Conservation (phyloP, 2,329 filamentous ascomycete species). For the Nemania diffusa region DNA sequence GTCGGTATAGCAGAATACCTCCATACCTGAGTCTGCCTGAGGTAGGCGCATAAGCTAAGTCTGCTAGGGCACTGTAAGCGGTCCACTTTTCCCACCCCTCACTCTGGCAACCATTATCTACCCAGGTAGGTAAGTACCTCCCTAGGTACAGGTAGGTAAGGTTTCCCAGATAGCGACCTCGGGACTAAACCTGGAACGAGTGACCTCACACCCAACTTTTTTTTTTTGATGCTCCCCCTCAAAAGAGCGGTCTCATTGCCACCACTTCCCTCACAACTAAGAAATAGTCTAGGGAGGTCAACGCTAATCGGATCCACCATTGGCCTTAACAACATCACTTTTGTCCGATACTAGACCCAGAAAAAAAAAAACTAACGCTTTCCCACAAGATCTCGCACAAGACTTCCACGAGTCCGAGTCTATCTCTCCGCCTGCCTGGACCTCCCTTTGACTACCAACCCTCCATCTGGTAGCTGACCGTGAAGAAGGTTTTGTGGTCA, state of each 20-base stretch:
- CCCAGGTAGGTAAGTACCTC: not conserved
- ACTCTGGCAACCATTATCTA: slow-evolving; percentile 8
- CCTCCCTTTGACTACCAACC: not conserved
- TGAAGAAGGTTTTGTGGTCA: slow-evolving; percentile 30
- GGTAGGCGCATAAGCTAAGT: not conserved
- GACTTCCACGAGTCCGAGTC: slow-evolving; percentile 4
- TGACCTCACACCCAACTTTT: slow-evolving; percentile 28
- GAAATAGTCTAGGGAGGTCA: not conserved
- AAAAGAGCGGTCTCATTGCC: slow-evolving; percentile 22
- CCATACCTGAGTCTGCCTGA: too few species aligned
- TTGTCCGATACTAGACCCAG: not conserved
- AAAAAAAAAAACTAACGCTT: slow-evolving; percentile 21
- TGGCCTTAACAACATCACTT: slow-evolving; percentile 1
- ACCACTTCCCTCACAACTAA: not conserved
- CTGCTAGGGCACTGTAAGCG: not conserved
- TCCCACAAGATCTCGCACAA: slow-evolving; percentile 24
- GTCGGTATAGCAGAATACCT: not conserved
- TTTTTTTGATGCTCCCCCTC: slow-evolving; percentile 22
- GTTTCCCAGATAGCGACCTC: slow-evolving; percentile 31
- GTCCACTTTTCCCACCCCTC: slow-evolving; percentile 21
- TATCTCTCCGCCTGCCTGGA: not conserved
- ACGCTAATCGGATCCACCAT: slow-evolving; percentile 24
- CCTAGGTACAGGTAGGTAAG: too few species aligned
- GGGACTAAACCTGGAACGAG: slow-evolving; percentile 11
- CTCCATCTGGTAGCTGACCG: not conserved